These are phyloP conservation scores for Hygrocybe coccinea DNA, from an alignment of 768 basidiomycete species.

Conservation along the genomic window DNA sequence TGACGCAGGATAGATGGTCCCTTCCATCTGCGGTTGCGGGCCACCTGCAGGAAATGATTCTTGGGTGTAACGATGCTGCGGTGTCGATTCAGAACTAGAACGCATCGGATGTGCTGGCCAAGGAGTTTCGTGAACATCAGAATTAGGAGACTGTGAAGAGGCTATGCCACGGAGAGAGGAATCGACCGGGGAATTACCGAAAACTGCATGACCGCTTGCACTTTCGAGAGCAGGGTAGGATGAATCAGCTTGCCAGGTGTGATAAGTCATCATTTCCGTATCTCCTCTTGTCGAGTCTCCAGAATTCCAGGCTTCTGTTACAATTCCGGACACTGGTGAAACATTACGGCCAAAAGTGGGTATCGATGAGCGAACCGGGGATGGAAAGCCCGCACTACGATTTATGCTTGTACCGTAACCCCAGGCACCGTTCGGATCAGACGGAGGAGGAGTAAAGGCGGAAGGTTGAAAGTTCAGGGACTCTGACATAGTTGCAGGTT, in stretches of 20 bases:
- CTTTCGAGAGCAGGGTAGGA: conserved; percentile 33
- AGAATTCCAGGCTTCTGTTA: conserved; percentile 11
- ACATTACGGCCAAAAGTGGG: conserved; percentile 45
- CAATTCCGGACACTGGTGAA: conserved; percentile 10
- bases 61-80: conserved; percentile 20
- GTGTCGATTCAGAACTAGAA: not conserved
- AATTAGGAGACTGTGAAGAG: conserved; percentile 19
- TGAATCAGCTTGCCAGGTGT: conserved; percentile 44
- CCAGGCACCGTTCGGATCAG: conserved; percentile 51
- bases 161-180: conserved; percentile 33
- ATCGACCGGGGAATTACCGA: conserved; percentile 33
- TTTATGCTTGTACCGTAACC: conserved; percentile 45
- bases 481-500: conserved; percentile 35
- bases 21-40: conserved; percentile 25
- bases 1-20: conserved; percentile 24
- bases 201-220: conserved; percentile 26
- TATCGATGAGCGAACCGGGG: conserved; percentile 51
- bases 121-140: conserved; percentile 34
- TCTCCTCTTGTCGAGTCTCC: conserved; percentile 26
- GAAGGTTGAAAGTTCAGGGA: conserved; percentile 39
- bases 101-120: not conserved
- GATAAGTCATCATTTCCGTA: conserved; percentile 40
- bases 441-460: conserved; percentile 38
- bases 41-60: conserved; percentile 28
- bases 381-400: conserved; percentile 45